Percentiles rank a stretch among this genome's conserved stretches.
phyloP scores from a whole-genome alignment of 2,329 filamentous ascomycete genomes.

The Colletotrichum sp. region DNA sequence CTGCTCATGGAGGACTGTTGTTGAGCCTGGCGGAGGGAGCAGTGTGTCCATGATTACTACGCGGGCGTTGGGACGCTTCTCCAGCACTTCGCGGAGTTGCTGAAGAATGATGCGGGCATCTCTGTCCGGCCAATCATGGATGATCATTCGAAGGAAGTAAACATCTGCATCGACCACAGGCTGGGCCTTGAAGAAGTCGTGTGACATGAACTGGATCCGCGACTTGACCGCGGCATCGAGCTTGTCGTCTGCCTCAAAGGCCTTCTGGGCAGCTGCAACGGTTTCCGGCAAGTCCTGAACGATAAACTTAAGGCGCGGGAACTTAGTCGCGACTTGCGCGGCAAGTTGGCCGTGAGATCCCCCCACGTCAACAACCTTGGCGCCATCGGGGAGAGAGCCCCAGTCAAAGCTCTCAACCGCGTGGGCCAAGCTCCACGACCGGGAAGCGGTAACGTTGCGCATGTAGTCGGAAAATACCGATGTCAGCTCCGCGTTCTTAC shows the following conservation, averaged over 20 bases:
- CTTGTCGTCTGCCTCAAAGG: not conserved
- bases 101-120: conserved; percentile 42
- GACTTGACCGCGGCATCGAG: conserved; percentile 21
- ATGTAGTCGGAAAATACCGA: conserved; percentile 35
- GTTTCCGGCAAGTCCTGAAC: conserved; percentile 13
- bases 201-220: conserved; percentile 37
- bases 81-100: conserved; percentile 44
- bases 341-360: conserved; percentile 12
- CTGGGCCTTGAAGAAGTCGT: conserved; percentile 43
- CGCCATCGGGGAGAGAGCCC: not conserved
- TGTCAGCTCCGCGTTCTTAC: conserved; percentile 23
- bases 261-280: not conserved
- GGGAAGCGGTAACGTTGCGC: conserved; percentile 31
- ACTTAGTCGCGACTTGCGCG: not conserved
- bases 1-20: conserved; percentile 17
- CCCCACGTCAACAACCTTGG: conserved; percentile 13
- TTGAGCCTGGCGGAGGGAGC: conserved; percentile 41
- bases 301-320: not conserved
- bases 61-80: not conserved
- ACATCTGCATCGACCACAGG: conserved; percentile 45
- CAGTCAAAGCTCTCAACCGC: conserved; percentile 25
- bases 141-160: conserved; percentile 56
- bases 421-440: conserved; percentile 31
- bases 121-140: conserved; percentile 60
- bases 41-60: conserved; percentile 25